Base-by-base conservation (phyloP, 345 rosid species). In the Geranium rotundifolium region DNA sequence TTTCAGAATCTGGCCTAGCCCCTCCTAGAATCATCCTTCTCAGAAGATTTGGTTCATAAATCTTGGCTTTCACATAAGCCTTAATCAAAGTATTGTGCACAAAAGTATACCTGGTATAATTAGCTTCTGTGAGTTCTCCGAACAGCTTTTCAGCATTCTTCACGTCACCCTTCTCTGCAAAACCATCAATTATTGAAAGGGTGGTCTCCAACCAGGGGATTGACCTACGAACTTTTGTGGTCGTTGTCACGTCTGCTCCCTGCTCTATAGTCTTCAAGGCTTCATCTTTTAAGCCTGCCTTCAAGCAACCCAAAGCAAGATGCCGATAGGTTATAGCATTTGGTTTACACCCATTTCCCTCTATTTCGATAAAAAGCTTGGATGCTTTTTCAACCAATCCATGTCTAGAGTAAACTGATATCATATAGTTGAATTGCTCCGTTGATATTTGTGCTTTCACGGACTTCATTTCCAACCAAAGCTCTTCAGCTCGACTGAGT, bases 21-120 rank as follows among this genome's bases (percentile, higher is more conserved):
- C 99, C 91, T 67, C 89, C 99, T 5, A 90, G 73, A 67, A 93
- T 87, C 97, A 90, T 90, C 79, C 99, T 93, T 67, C 80, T 83
- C 75, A 93, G 77, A 29, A 92, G 80, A 76, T 84, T 76, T 37
- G 95, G 84, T 64, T 84, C 82, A 75, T 79, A 82, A 46, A 71
- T 73, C 70, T 79, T 85, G 19, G 82, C 97, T 70, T 82, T 93
- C 66, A 81, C 89, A 69, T 93, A 93, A 61, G 84, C 96, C 79
- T 81, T 86, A 57, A 90, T 78, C 80, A 93, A 69, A 29, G 89
- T 70, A 64, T 93, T 93, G 74, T 76, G 84, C 68, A 84, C 99
- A 66, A 93, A 93, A 2, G 90, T 81, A 69, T 87, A 75, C 67
- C 89, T 74, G 60, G 79, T 54, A 71, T 87, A 90, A 69, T 80